Conservation (phyloP, 257 asterid genomes). For the Ocimum tenuiflorum region DNA sequence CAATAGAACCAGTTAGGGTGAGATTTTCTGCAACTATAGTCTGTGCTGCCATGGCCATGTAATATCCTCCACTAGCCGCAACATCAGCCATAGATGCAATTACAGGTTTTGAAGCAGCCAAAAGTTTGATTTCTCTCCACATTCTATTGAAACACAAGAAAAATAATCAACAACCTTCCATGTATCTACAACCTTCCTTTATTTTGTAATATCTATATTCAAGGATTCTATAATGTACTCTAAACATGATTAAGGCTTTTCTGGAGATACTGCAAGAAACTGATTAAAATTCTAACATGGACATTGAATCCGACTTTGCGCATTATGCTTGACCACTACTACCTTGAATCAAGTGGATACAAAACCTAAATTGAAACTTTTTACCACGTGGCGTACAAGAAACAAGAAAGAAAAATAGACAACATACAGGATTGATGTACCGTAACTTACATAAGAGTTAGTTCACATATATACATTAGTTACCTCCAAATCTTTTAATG, state of each 20-base stretch:
- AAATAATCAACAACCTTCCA: conserved; percentile 9
- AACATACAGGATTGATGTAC: not conserved
- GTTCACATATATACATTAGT: not conserved
- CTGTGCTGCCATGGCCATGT: conserved; percentile 93
- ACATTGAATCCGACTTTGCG: not conserved
- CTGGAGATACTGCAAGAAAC: not conserved
- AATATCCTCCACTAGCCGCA: conserved; percentile 99
- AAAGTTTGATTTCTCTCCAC: conserved; percentile 98
- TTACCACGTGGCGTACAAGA: not conserved
- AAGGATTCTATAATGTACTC: not conserved
- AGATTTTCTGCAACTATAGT: conserved; percentile 87
- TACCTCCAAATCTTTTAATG: not conserved
- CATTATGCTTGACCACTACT: not conserved
- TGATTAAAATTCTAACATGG: not conserved
- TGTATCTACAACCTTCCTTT: not conserved
- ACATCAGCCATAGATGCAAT: conserved; percentile 96
- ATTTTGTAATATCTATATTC: not conserved
- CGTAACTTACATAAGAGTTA: not conserved
- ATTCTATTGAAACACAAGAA: conserved; percentile 49
- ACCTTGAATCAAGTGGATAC: not conserved
- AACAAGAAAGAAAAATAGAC: not conserved
- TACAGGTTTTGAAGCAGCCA: conserved; percentile 85
- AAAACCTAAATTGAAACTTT: not conserved
- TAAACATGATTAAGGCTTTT: not conserved
- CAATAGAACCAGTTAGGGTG: conserved; percentile 92